These are phyloP conservation scores for Tetrahymena malaccensis DNA, from an alignment of 73 alveolate genomes.

Conservation along the genomic window DNA sequence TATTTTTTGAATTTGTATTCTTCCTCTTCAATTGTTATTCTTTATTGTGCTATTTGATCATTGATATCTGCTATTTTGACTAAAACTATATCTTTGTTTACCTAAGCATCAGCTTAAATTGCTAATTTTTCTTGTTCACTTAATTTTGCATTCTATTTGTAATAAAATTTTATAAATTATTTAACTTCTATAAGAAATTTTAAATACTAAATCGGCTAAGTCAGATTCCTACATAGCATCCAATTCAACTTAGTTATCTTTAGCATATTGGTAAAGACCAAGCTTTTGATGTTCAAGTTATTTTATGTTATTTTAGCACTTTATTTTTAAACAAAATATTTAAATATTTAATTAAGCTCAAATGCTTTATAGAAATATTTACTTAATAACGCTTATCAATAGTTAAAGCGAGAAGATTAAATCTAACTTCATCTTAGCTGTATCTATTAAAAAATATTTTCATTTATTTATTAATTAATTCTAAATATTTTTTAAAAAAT, in stretches of 20 bases:
- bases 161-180: not conserved
- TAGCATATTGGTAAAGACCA: not conserved
- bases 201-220: not conserved
- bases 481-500: not conserved
- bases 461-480: not conserved
- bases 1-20: not conserved
- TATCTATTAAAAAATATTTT: not conserved
- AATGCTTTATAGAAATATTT: not conserved
- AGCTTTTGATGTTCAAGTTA: not conserved
- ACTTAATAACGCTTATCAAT: not conserved
- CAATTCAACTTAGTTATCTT: not conserved
- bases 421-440: not conserved
- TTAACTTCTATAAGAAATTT: not conserved
- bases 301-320: not conserved
- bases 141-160: not conserved
- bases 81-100: not conserved
- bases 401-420: not conserved
- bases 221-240: not conserved
- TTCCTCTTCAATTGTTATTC: not conserved
- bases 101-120: not conserved
- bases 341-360: not conserved
- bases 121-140: not conserved
- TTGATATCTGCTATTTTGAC: not conserved
- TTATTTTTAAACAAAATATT: not conserved
- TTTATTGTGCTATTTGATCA: not conserved